Base-by-base conservation (phyloP, 768 basidiomycete genomes). In the Strobilomyces echinocephalus region DNA sequence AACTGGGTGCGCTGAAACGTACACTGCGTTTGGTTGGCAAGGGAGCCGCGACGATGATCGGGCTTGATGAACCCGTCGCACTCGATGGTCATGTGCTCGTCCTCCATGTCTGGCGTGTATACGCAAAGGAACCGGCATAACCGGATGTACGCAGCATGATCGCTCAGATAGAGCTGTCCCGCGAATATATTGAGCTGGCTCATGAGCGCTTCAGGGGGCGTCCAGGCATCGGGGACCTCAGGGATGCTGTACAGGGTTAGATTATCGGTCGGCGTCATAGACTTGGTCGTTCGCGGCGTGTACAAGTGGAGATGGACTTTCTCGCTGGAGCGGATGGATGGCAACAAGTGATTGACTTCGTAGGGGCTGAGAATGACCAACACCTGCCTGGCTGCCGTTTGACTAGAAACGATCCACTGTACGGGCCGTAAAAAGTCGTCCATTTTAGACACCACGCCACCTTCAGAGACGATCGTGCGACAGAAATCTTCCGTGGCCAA, bases 111-210 rank as follows among this genome's bases (percentile, higher is more conserved):
- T 12, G 61, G 70, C 6, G 77, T 69, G 8, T 66, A 56, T 11
- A 77, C 21, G 4, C 76, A 71, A 31, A 79, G 60, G 50, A 73
- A 63, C 24, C 61, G 54, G 52, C 77, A 77, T 14, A 74, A 34
- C 1, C 52, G 57, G 28, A 54, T 54, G 48, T 78, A 79, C 2
- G 69, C 59, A 11, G 52, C 53, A 24, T 68, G 60, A 21, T 72
- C 60, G 10, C 60, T 61, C 35, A 77, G 50, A 50, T 73, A 79
- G 4, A 79, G 65, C 50, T 79, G 76, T 3, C 76, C 78, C 14
- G 76, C 74, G 57, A 73, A 77, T 30, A 78, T 54, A 36, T 74
- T 76, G 34, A 79, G 62, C 43, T 77, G 74, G 24, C 47, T 49
- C 26, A 65, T 66, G 9, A 63, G 45, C 9, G 52, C 35, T 3